phyloP scores from a whole-genome alignment of 2,329 filamentous ascomycete genomes.

The Cordyceps fumosorosea region DNA sequence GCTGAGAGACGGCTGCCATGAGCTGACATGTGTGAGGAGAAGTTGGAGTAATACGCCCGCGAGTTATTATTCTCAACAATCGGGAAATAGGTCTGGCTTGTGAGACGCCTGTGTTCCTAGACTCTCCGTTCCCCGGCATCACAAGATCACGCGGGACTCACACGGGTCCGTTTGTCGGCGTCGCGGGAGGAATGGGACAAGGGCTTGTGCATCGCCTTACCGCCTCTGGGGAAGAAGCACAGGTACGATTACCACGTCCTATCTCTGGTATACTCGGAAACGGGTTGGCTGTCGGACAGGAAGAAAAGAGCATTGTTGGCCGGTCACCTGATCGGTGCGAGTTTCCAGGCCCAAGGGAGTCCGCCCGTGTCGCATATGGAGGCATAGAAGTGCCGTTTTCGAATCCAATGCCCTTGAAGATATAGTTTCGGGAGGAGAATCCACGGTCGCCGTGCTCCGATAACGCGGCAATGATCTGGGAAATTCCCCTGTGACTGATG shows the following conservation, averaged over 20 bases:
- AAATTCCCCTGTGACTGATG: not conserved
- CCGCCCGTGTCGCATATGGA: too few species aligned
- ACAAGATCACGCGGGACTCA: not conserved
- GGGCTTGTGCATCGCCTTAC: not conserved
- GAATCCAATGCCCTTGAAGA: not conserved
- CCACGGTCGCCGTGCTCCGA: not conserved
- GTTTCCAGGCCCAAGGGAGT: not conserved
- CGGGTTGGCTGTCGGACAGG: not conserved
- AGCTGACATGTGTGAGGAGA: not conserved
- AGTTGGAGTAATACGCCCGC: not conserved
- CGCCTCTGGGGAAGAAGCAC: not conserved
- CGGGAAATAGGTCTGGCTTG: not conserved
- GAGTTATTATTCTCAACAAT: not conserved
- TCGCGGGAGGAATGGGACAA: not conserved
- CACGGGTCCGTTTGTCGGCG: not conserved
- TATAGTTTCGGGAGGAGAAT: not conserved
- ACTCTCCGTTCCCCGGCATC: slow-evolving; percentile 5
- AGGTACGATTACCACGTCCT: not conserved
- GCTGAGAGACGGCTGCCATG: not conserved
- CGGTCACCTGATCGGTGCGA: slow-evolving; percentile 12
- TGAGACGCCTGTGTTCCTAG: not conserved
- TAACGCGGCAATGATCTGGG: not conserved
- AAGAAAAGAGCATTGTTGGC: not conserved
- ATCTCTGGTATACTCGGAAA: not conserved
- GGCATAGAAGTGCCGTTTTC: too few species aligned